phyloP scores from a whole-genome alignment of 441 rosid species.

The Erodium moschatum region DNA sequence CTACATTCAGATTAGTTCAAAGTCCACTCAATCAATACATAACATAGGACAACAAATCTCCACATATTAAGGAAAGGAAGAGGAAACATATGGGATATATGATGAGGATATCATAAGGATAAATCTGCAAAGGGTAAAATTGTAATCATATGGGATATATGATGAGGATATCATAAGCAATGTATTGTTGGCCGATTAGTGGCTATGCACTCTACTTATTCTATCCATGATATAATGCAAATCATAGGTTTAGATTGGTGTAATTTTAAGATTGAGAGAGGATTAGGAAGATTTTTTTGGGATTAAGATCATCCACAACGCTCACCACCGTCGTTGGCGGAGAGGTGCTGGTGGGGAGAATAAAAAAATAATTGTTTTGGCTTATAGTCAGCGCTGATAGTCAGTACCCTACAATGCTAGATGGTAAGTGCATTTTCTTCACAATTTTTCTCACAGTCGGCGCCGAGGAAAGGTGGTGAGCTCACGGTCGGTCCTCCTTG shows the following conservation, averaged over 20 bases:
- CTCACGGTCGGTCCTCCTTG: too few relatives aligned
- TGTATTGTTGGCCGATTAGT: neutral
- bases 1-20: constrained; percentile 59
- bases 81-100: neutral
- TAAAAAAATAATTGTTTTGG: too few relatives aligned
- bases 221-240: neutral
- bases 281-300: too few relatives aligned
- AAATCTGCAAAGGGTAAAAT: neutral
- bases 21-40: neutral
- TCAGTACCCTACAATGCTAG: too few relatives aligned
- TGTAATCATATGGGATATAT: neutral
- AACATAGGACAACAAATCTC: constrained; percentile 13
- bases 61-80: constrained; percentile 6
- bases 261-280: too few relatives aligned
- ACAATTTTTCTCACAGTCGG: too few relatives aligned
- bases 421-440: too few relatives aligned
- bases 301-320: too few relatives aligned
- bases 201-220: neutral
- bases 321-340: too few relatives aligned
- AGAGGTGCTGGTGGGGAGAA: too few relatives aligned
- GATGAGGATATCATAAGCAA: neutral
- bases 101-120: neutral
- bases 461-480: too few relatives aligned
- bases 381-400: too few relatives aligned
- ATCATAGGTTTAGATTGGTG: neutral